These are phyloP conservation scores for Termitomyces sp. DNA, from an alignment of 768 basidiomycete genomes.

Conservation along the genomic window DNA sequence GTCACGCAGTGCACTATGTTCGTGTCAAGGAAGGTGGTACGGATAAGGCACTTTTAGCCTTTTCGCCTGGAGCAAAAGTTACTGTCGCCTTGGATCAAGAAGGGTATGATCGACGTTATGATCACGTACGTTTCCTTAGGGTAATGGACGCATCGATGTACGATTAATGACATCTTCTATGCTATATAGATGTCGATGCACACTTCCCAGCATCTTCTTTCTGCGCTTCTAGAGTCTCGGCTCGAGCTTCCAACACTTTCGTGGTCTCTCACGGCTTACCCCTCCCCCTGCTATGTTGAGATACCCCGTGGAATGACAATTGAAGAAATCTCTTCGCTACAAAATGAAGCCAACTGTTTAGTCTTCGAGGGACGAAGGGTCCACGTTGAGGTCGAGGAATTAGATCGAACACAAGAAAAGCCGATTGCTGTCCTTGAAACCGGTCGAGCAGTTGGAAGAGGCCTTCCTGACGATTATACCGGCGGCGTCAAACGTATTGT, in stretches of 20 bases:
- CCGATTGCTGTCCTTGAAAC: slow-evolving; percentile 32
- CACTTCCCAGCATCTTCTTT: slow-evolving; percentile 79
- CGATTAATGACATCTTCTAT: background rate
- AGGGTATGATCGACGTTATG: slow-evolving; percentile 62
- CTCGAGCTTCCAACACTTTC: slow-evolving; percentile 67
- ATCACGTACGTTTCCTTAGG: slow-evolving; percentile 51
- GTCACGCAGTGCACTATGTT: slow-evolving; percentile 73
- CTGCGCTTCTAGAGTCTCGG: slow-evolving; percentile 66
- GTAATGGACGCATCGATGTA: background rate
- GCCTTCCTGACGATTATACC: slow-evolving; percentile 67
- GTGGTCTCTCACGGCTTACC: slow-evolving; percentile 72
- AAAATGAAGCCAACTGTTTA: slow-evolving; percentile 57
- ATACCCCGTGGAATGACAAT: slow-evolving; percentile 60
- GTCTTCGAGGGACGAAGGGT: slow-evolving; percentile 67
- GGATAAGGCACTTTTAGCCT: slow-evolving; percentile 38
- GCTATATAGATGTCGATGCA: slow-evolving; percentile 69
- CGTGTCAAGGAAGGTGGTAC: slow-evolving; percentile 33
- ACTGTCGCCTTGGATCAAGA: slow-evolving; percentile 48
- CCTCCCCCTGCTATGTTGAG: slow-evolving; percentile 73
- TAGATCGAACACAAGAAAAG: slow-evolving; percentile 35
- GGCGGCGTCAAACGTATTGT: slow-evolving; percentile 77
- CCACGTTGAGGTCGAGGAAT: slow-evolving; percentile 70
- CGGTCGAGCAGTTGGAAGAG: slow-evolving; percentile 50
- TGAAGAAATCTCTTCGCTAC: slow-evolving; percentile 58
- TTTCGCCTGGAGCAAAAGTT: slow-evolving; percentile 48